phyloP scores from a whole-genome alignment of 305 asterid genomes.

The Fraxinus dipetala region DNA sequence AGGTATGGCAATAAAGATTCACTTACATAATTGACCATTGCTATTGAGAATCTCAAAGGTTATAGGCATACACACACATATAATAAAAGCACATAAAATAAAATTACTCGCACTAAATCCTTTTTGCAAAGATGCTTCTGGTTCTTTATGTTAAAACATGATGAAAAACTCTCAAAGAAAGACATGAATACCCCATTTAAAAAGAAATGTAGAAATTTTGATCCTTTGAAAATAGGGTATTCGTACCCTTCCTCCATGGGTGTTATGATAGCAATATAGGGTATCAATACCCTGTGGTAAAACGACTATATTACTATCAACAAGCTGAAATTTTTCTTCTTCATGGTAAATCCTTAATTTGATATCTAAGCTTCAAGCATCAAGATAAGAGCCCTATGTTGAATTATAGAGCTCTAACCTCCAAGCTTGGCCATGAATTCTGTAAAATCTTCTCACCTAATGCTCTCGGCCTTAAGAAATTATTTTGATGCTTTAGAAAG shows the following conservation, averaged over 20 bases:
- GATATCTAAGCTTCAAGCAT: neutral
- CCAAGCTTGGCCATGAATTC: neutral
- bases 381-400: neutral
- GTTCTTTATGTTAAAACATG: neutral
- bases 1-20: neutral
- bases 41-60: neutral
- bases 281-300: neutral
- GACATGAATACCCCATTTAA: neutral
- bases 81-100: too few species aligned
- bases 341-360: neutral
- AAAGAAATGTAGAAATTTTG: neutral
- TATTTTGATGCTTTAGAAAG: neutral
- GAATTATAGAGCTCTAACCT: neutral
- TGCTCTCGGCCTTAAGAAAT: neutral
- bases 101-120: neutral
- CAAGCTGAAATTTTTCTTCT: neutral
- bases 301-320: neutral
- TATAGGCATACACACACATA: too few species aligned
- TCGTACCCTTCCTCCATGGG: neutral
- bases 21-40: neutral
- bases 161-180: neutral
- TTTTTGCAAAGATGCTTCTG: neutral
- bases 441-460: neutral
- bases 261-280: neutral
- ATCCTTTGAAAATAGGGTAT: neutral